Conservation (phyloP, 2,329 filamentous ascomycete genomes). For the Pseudogymnoascus sp. region DNA sequence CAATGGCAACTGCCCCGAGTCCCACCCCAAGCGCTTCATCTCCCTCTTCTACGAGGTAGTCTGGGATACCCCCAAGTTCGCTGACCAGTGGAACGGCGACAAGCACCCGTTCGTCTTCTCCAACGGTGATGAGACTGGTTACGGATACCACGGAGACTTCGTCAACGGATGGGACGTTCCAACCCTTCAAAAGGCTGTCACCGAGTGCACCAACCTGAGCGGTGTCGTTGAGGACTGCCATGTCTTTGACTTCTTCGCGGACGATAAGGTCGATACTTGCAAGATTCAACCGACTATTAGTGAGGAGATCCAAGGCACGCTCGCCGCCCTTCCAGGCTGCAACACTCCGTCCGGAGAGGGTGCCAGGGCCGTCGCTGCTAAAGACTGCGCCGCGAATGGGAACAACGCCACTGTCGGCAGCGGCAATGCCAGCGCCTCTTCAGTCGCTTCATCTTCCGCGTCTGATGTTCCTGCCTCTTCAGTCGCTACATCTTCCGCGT, state of each 20-base stretch:
- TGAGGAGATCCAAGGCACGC: slow-evolving; percentile 37
- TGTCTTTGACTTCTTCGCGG: slow-evolving; percentile 43
- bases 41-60: slow-evolving; percentile 55
- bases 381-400: slow-evolving; percentile 30
- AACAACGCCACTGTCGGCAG: neutral
- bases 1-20: slow-evolving; percentile 41
- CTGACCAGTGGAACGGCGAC: slow-evolving; percentile 36
- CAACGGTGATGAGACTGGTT: slow-evolving; percentile 44
- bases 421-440: neutral
- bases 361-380: slow-evolving; percentile 32
- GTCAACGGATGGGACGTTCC: slow-evolving; percentile 50
- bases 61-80: slow-evolving; percentile 46
- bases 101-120: slow-evolving; percentile 48
- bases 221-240: slow-evolving; percentile 38
- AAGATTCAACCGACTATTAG: slow-evolving; percentile 38
- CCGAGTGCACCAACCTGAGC: slow-evolving; percentile 38
- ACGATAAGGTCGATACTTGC: slow-evolving; percentile 45
- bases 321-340: slow-evolving; percentile 47
- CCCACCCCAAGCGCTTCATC: slow-evolving; percentile 47
- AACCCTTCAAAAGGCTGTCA: slow-evolving; percentile 42
- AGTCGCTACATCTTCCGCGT: neutral
- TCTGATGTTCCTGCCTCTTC: neutral
- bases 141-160: slow-evolving; percentile 52
- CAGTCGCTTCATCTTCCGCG: neutral
- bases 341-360: slow-evolving; percentile 44